Percentiles rank a stretch among this genome's conserved stretches.
Conservation (phyloP, 257 asterid genomes). For the Capsicum rhomboideum region DNA sequence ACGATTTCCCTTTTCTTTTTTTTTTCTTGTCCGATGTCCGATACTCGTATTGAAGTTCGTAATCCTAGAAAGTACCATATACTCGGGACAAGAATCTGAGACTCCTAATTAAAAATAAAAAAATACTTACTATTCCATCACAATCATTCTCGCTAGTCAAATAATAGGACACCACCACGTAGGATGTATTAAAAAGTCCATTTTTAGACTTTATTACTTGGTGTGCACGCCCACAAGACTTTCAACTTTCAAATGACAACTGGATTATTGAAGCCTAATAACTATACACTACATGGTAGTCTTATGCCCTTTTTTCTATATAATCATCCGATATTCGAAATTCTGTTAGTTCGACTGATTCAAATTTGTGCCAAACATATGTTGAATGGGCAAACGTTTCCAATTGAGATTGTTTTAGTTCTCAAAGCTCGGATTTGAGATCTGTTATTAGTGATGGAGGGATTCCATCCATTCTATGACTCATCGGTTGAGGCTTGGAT, state of each 20-base stretch:
- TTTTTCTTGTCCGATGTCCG: background rate
- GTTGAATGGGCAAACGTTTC: rapidly evolving
- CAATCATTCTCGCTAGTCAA: no score
- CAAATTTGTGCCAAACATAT: background rate
- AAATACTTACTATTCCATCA: no score
- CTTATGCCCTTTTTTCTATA: background rate
- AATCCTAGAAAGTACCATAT: no score
- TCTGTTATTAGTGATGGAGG: rapidly evolving
- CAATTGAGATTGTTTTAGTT: background rate
- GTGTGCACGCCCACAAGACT: background rate
- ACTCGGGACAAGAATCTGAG: no score
- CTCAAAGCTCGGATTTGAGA: rapidly evolving
- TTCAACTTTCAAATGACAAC: background rate
- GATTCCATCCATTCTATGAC: no score
- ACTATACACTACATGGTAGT: background rate
- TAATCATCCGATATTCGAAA: background rate
- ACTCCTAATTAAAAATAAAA: no score
- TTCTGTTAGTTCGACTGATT: background rate
- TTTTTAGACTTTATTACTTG: background rate
- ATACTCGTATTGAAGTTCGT: background rate
- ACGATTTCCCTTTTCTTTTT: background rate
- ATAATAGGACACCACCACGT: background rate
- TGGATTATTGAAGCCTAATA: background rate
- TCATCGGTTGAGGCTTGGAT: background rate
- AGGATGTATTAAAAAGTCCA: background rate